Conservation (phyloP, 2,329 filamentous ascomycete genomes). For the Proliferodiscus dingleyae region DNA sequence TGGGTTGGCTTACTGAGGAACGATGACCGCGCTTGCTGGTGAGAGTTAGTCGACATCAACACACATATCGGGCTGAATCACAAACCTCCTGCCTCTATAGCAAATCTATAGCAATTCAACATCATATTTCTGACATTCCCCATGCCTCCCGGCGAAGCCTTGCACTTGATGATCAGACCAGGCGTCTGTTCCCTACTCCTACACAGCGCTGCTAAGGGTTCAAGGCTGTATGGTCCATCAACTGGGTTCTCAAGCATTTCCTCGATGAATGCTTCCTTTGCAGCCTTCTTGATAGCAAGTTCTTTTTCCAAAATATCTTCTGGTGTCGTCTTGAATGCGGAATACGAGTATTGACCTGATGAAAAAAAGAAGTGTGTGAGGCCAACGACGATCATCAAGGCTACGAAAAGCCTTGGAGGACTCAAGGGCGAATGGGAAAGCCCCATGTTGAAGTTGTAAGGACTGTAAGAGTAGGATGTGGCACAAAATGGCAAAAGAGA, state of each 20-base stretch:
- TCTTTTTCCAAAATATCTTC: no score
- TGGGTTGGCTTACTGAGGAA: neutral
- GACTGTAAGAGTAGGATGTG: no score
- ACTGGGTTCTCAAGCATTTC: conserved; percentile 1
- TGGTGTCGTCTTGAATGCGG: no score
- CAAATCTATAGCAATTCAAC: conserved; percentile 40
- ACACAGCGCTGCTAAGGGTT: conserved; percentile 1
- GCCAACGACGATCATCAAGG: neutral
- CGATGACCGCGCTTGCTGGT: conserved; percentile 29
- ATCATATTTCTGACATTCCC: conserved; percentile 39
- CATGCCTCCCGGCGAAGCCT: conserved; percentile 37
- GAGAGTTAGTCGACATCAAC: conserved; percentile 10
- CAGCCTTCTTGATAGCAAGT: no score
- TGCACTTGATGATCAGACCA: conserved; percentile 40
- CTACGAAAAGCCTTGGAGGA: no score
- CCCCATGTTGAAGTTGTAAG: no score
- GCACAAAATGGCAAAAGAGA: no score
- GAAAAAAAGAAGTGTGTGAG: neutral
- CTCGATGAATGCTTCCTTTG: neutral
- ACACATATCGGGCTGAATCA: conserved; percentile 10
- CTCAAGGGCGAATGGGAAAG: no score
- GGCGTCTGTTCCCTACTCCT: neutral
- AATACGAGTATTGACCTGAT: no score
- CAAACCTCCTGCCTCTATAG: conserved; percentile 42
- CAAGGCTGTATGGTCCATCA: conserved; percentile 2